Percentiles rank a stretch among this genome's conserved stretches.
phyloP scores from a whole-genome alignment of 2,329 filamentous ascomycete genomes.

The Talaromyces albobiverticillius region DNA sequence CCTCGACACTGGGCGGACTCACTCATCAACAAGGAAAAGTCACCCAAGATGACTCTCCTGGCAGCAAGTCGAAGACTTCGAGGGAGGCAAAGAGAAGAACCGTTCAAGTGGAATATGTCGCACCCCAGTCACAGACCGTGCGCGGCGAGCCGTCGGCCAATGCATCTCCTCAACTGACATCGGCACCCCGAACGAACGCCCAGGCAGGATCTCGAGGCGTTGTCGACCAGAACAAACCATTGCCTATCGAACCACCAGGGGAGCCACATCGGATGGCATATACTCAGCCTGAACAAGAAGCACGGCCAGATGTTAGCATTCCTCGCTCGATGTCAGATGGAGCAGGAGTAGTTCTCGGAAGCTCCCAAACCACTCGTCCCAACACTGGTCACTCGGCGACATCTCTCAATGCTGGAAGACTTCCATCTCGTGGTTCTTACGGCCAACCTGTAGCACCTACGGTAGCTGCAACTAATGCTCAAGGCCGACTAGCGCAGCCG shows the following conservation, averaged over 20 bases:
- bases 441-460: slow-evolving; percentile 84
- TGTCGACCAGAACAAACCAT: slow-evolving; percentile 40
- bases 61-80: slow-evolving; percentile 58
- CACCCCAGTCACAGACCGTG: slow-evolving; percentile 80
- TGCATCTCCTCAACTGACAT: slow-evolving; percentile 19
- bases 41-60: slow-evolving; percentile 53
- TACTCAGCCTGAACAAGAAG: slow-evolving; percentile 23
- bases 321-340: slow-evolving; percentile 58
- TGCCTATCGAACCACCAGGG: slow-evolving; percentile 23
- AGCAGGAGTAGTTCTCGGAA: slow-evolving; percentile 50
- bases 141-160: slow-evolving; percentile 55
- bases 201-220: slow-evolving; percentile 6
- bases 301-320: slow-evolving; percentile 49
- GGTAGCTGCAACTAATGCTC: slow-evolving; percentile 81
- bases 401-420: slow-evolving; percentile 56
- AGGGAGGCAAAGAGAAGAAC: slow-evolving; percentile 90
- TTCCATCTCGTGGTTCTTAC: slow-evolving; percentile 77
- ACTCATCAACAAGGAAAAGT: slow-evolving; percentile 71
- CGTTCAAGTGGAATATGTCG: slow-evolving; percentile 96
- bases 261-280: slow-evolving; percentile 17
- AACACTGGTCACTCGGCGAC: slow-evolving; percentile 79
- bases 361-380: slow-evolving; percentile 58
- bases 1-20: slow-evolving; percentile 57
- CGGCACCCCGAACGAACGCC: slow-evolving; percentile 3
- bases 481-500: slow-evolving; percentile 86